phyloP scores from a whole-genome alignment of 2,329 filamentous ascomycete species.

The Raffaelea ambrosiae region DNA sequence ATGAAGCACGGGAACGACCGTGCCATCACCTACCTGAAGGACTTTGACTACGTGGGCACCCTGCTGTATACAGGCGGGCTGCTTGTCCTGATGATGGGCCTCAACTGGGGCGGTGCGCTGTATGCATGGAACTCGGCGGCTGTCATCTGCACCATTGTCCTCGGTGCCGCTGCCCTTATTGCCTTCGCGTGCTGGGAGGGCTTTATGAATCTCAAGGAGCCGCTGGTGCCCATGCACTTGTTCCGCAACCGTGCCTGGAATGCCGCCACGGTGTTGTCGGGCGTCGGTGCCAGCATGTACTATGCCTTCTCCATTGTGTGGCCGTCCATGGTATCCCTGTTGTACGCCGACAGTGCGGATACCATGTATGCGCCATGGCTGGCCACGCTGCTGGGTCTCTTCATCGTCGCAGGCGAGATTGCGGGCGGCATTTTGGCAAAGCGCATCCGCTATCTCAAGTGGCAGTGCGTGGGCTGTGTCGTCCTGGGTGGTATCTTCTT shows the following conservation, averaged over 20 bases:
- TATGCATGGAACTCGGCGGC: slow-evolving; percentile 23
- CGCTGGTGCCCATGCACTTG: slow-evolving; percentile 25
- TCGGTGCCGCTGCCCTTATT: slow-evolving; percentile 15
- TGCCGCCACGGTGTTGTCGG: slow-evolving; percentile 20
- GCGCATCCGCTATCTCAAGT: neutral
- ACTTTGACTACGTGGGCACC: slow-evolving; percentile 24
- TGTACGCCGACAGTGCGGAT: slow-evolving; percentile 11
- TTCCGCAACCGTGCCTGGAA: slow-evolving; percentile 24
- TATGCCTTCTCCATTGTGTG: slow-evolving; percentile 27
- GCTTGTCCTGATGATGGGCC: slow-evolving; percentile 21
- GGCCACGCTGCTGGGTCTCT: neutral
- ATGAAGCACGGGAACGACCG: slow-evolving; percentile 20
- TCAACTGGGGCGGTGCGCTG: slow-evolving; percentile 21
- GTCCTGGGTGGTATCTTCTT: neutral
- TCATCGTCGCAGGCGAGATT: neutral
- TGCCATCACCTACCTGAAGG: slow-evolving; percentile 16
- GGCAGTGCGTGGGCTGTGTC: neutral
- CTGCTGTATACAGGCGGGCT: slow-evolving; percentile 21
- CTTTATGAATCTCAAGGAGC: slow-evolving; percentile 14
- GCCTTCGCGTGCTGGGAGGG: slow-evolving; percentile 20
- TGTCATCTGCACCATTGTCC: slow-evolving; percentile 21
- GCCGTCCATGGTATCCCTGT: slow-evolving; percentile 23
- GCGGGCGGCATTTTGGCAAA: neutral
- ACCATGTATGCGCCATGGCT: neutral
- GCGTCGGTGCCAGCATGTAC: slow-evolving; percentile 25